Conservation (phyloP, 2,329 filamentous ascomycete species). For the Aspergillus caelatus region DNA sequence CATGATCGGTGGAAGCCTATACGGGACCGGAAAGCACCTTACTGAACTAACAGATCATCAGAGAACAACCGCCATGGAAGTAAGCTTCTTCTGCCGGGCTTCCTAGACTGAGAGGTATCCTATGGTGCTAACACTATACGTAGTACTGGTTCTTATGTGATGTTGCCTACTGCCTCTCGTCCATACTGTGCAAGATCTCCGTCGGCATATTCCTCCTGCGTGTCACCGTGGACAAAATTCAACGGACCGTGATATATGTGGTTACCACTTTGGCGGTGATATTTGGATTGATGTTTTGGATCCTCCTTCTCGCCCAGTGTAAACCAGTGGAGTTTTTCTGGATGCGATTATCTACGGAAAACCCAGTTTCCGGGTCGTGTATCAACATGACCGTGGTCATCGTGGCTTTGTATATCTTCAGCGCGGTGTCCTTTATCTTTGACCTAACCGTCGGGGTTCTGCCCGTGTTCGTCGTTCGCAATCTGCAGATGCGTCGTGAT, state of each 20-base stretch:
- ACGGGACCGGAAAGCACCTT: constrained; percentile 26
- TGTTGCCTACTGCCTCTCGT: constrained; percentile 50
- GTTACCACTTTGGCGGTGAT: constrained; percentile 45
- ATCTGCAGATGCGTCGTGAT: constrained; percentile 24
- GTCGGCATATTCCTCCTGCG: constrained; percentile 54
- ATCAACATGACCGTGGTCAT: constrained; percentile 14
- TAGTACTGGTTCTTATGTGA: constrained; percentile 54
- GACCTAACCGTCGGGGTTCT: constrained; percentile 24
- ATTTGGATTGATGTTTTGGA: constrained; percentile 49
- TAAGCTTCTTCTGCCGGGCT: constrained; percentile 1
- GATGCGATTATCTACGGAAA: constrained; percentile 27
- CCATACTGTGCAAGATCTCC: constrained; percentile 50
- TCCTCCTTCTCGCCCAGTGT: constrained; percentile 54
- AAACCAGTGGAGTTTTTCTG: constrained; percentile 52
- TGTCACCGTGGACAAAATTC: constrained; percentile 45
- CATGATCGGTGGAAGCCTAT: constrained; percentile 25
- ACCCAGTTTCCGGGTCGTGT: constrained; percentile 12
- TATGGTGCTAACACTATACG: neutral
- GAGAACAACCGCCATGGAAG: constrained; percentile 20
- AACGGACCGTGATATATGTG: constrained; percentile 47
- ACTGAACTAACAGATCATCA: constrained; percentile 14
- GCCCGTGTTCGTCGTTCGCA: constrained; percentile 23
- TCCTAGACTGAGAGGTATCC: neutral
- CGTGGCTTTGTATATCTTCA: constrained; percentile 24
- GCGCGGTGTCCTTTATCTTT: constrained; percentile 17